phyloP scores from a whole-genome alignment of 2,329 filamentous ascomycete genomes.

The Arthrobotrys pseudoclavata region DNA sequence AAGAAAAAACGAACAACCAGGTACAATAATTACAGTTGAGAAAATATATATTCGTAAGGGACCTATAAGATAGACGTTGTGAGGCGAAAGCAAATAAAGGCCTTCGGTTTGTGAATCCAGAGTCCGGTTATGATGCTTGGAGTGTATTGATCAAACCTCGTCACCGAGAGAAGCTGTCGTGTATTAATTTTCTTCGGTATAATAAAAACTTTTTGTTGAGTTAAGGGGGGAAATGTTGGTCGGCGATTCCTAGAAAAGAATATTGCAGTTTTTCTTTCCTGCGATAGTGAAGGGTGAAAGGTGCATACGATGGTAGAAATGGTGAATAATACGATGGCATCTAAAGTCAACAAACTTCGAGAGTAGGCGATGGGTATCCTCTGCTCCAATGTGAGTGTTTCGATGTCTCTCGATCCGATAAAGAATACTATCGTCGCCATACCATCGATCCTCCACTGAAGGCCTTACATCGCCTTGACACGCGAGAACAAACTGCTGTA shows the following conservation, averaged over 20 bases:
- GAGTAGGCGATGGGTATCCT: constrained; percentile 22
- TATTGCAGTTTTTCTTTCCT: constrained; percentile 51
- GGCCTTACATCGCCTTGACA: constrained; percentile 78
- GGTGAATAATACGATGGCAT: neutral
- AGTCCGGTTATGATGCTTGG: constrained; percentile 14
- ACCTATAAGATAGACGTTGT: constrained; percentile 56
- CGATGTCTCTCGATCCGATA: constrained; percentile 18
- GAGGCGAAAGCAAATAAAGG: constrained; percentile 36
- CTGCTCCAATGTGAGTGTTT: constrained; percentile 35
- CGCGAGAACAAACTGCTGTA: constrained; percentile 97
- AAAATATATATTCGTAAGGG: constrained; percentile 23
- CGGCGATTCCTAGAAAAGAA: constrained; percentile 46
- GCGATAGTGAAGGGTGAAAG: constrained; percentile 52
- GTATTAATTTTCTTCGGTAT: constrained; percentile 12
- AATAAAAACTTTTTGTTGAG: constrained; percentile 44
- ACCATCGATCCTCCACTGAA: constrained; percentile 39
- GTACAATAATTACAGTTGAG: constrained; percentile 44
- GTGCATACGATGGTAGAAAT: constrained; percentile 56
- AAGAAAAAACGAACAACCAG: constrained; percentile 22
- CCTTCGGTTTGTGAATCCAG: constrained; percentile 10
- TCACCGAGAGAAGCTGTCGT: constrained; percentile 36
- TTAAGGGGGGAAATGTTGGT: constrained; percentile 3
- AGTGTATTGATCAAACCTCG: constrained; percentile 55
- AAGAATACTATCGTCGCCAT: constrained; percentile 42
- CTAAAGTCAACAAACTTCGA: constrained; percentile 10